Evolutionary conservation across 805 yeast genomes (phyloP), one percentile per base, ranked within the genome.

Genomic region (Wickerhamiella nectarea): DNA sequence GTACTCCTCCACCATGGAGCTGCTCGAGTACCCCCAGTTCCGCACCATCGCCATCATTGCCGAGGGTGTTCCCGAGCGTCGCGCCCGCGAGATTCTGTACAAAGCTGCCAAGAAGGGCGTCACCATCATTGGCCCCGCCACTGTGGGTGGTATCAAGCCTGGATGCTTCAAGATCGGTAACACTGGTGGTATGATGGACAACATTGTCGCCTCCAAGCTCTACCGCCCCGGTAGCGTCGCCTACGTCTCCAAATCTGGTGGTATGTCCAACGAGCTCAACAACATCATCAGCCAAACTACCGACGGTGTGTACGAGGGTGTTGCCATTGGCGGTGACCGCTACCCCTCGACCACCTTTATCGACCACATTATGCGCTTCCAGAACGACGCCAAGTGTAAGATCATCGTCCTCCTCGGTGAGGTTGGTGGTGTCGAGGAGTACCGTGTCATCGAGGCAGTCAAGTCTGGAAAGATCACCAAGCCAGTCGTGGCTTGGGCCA

Each of bases 241-340:
- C 36, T 66, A 66, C 56, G 71, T 66, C 25, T 66, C 71, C 56
- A 66, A 66, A 62, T 62, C 68, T 35, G 71, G 71, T 47, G 71
- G 71, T 48, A 66, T 66, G 71, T 66, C 71, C 50, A 66, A 66
- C 56, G 71, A 66, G 59, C 59, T 66, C 48, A 66, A 66, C 63
- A 66, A 66, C 60, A 67, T 66, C 55, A 66, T 66, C 46, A 47
- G 68, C 21, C 67, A 66, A 47, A 62, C 61, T 46, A 66, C 71
- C 46, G 63, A 66, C 49, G 71, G 71, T 51, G 71, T 66, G 17
- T 67, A 67, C 53, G 71, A 66, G 61, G 81, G 79, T 53, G 70
- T 75, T 51, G 81, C 81, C 55, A 75, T 75, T 69, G 81, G 81
- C 50, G 81, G 81, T 61, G 81, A 75, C 66, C 74, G 81, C 52